Base-by-base conservation (phyloP, 2,329 filamentous ascomycete species). In the Ophiostoma montium region DNA sequence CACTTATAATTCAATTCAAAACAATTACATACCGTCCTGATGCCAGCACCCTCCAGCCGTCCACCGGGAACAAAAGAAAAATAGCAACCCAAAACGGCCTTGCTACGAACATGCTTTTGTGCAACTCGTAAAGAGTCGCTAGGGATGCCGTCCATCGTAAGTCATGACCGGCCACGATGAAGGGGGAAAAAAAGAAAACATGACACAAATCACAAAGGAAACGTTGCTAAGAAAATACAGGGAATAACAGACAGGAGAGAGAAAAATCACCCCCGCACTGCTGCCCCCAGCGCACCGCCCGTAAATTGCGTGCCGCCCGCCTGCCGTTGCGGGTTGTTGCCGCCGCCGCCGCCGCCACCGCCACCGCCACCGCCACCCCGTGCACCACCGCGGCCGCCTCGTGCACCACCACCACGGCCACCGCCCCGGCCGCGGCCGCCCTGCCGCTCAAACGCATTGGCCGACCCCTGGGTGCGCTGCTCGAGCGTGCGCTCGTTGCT, bases 401-500 rank as follows among this genome's bases (percentile, higher is more conserved):
- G 70, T 48, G 74, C 71, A 38, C 84, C 81, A 53, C 82, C 76
- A 18, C 67, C 78, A 61, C 64, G 65, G 48, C 80, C 85, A 44
- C 82, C 84, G 45, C 83, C 80, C 27, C 82, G 76, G 53, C 84
- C 82, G 56, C 83, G 77, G 50, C 85, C 86, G 56, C 86, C 85
- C 71, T 95, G 87, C 65, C 90, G 75, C 74, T 95, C 89, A 68
- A 96, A 96, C 27, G 88, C 90, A 62, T 94, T 94, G 52, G 86
- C 82, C 58, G 89, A 95, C 59, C 92, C 92, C 66, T 95, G 88
- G 58, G 94, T 96, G 63, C 92, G 81, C 66, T 95, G 89, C 74
- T 98, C 92, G 58, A 98, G 76, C 21, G 90, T 94, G 66, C 94
- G 83, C 74, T 98, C 92, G 71, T 98, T 98, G 59, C 82, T 82